Evolutionary conservation across 2,329 filamentous ascomycete species (phyloP).

Genomic region (Thielaviopsis ethacetica): DNA sequence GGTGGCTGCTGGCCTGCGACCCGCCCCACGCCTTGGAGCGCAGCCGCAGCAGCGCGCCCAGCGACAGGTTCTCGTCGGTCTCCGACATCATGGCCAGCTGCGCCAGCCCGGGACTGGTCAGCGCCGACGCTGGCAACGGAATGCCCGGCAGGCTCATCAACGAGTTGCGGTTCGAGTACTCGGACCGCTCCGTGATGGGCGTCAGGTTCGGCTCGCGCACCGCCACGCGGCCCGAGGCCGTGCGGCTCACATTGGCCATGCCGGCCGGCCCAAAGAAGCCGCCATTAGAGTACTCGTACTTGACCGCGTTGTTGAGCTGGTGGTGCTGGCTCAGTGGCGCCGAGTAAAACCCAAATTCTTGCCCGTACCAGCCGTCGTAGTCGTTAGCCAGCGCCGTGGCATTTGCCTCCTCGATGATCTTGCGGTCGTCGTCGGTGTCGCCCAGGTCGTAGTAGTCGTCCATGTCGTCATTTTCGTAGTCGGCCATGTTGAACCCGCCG

Average conservation of each 20-base stretch:
- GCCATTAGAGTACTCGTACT: constrained; percentile 54
- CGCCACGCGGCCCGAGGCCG: constrained; percentile 54
- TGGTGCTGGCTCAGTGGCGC: constrained; percentile 29
- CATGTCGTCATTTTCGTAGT: constrained; percentile 37
- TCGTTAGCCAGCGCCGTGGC: constrained; percentile 86
- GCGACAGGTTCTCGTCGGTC: constrained; percentile 43
- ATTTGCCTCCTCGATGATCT: constrained; percentile 88
- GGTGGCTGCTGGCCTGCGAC: constrained; percentile 51
- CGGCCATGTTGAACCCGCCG: constrained; percentile 19
- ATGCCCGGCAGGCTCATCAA: constrained; percentile 57
- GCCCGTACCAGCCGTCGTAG: constrained; percentile 83
- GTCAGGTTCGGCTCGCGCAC: constrained; percentile 83
- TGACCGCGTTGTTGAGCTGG: constrained; percentile 26
- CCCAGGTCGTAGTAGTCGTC: constrained; percentile 47
- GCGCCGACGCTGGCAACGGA: constrained; percentile 19
- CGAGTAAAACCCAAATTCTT: constrained; percentile 94
- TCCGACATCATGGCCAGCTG: constrained; percentile 55
- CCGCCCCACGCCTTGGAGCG: constrained; percentile 66
- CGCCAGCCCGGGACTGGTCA: constrained; percentile 58
- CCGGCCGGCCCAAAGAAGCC: constrained; percentile 77
- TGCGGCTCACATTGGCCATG: constrained; percentile 36
- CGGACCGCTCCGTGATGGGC: constrained; percentile 87
- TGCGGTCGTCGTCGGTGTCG: constrained; percentile 67
- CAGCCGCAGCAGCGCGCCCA: constrained; percentile 57
- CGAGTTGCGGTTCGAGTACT: constrained; percentile 90